Conservation (phyloP, 2,329 filamentous ascomycete genomes). For the Metarhizium brunneum region DNA sequence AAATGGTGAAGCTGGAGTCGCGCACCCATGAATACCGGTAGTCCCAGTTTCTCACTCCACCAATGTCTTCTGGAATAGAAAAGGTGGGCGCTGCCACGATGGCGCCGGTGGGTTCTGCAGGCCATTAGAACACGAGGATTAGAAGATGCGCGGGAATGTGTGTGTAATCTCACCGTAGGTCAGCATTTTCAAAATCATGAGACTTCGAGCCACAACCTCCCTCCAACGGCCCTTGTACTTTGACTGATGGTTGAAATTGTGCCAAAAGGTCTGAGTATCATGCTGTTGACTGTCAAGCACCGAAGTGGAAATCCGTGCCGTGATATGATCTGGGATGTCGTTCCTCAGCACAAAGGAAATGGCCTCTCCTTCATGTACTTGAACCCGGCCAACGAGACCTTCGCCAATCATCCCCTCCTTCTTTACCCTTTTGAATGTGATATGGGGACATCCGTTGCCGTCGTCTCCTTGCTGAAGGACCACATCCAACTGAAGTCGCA, state of each 20-base stretch:
- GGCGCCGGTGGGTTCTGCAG: slow-evolving; percentile 60
- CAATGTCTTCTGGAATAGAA: slow-evolving; percentile 65
- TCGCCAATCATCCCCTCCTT: slow-evolving; percentile 46
- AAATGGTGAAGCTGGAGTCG: slow-evolving; percentile 69
- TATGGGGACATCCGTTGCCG: slow-evolving; percentile 34
- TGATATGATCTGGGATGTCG: slow-evolving; percentile 48
- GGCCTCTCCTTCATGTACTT: slow-evolving; percentile 55
- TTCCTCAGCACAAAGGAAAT: slow-evolving; percentile 62
- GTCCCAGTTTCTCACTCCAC: slow-evolving; percentile 59
- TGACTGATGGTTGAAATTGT: slow-evolving; percentile 61
- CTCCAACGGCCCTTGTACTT: slow-evolving; percentile 65
- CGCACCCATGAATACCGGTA: slow-evolving; percentile 73
- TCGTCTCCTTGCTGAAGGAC: slow-evolving; percentile 49
- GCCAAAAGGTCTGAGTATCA: slow-evolving; percentile 64
- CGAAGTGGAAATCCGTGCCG: slow-evolving; percentile 45
- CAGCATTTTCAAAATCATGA: slow-evolving; percentile 67
- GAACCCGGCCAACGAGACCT: slow-evolving; percentile 52
- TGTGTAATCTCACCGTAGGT: slow-evolving; percentile 41
- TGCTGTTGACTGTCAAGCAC: slow-evolving; percentile 55
- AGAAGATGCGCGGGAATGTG: background rate
- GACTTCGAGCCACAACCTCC: slow-evolving; percentile 60
- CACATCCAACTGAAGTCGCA: slow-evolving; percentile 58
- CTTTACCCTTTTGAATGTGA: slow-evolving; percentile 46
- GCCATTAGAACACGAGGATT: background rate
- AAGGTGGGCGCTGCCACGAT: slow-evolving; percentile 72